Evolutionary conservation across 1,284 basidiomycete species (phyloP).

Genomic region (Leccinum pachyderme): DNA sequence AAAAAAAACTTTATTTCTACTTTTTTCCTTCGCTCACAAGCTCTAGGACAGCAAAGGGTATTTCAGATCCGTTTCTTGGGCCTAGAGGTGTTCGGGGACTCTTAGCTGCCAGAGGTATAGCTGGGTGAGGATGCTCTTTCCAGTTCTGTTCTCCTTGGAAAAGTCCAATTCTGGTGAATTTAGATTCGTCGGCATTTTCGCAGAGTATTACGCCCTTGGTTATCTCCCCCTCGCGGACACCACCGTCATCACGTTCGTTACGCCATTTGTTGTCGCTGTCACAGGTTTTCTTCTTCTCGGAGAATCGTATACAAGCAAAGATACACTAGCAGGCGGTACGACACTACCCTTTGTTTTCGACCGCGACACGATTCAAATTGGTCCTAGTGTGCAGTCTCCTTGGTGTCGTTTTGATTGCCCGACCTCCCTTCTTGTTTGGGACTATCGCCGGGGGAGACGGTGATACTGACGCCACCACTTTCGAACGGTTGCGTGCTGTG

Average conservation of each 20-base stretch:
- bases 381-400: slow-evolving; percentile 48
- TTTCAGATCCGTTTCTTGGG: slow-evolving; percentile 66
- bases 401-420: slow-evolving; percentile 64
- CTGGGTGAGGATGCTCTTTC: slow-evolving; percentile 45
- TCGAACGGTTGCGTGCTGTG: slow-evolving; percentile 50
- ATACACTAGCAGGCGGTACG: slow-evolving; percentile 65
- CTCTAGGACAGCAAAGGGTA: slow-evolving; percentile 46
- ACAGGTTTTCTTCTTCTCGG: slow-evolving; percentile 66
- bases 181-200: slow-evolving; percentile 64
- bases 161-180: not conserved
- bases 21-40: not conserved
- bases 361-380: slow-evolving; percentile 18
- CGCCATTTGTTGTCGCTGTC: slow-evolving; percentile 68
- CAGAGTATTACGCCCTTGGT: slow-evolving; percentile 67
- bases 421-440: slow-evolving; percentile 49
- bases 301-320: slow-evolving; percentile 58
- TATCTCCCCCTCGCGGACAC: slow-evolving; percentile 74
- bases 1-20: not conserved
- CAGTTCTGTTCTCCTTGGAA: not conserved
- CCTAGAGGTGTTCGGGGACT: slow-evolving; percentile 64
- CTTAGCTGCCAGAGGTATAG: slow-evolving; percentile 58
- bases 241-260: slow-evolving; percentile 73
- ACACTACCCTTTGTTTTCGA: not conserved
- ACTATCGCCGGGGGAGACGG: slow-evolving; percentile 13
- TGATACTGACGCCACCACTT: slow-evolving; percentile 32